These are phyloP conservation scores for Pythium angustatum DNA, from an alignment of 352 stramenopile genomes.

Conservation along the genomic window DNA sequence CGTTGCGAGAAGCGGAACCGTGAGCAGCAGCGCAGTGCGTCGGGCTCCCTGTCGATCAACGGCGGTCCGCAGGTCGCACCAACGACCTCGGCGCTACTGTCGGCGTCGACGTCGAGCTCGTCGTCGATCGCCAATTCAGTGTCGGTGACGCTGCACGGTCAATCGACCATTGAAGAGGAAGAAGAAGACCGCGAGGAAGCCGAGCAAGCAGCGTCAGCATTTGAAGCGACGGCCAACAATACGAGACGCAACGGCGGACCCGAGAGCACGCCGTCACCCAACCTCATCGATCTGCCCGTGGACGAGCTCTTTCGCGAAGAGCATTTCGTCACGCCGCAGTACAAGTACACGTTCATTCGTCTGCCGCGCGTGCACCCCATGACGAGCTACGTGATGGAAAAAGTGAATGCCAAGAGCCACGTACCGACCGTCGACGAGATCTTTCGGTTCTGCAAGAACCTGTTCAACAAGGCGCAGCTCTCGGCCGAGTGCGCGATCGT, in stretches of 20 bases:
- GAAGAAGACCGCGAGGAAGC: conserved; percentile 8
- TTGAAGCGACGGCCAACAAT: conserved; percentile 12
- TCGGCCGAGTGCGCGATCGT: conserved; percentile 99
- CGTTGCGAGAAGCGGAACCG: conserved; percentile 81
- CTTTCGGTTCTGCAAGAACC: conserved; percentile 90
- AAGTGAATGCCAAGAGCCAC: conserved; percentile 78
- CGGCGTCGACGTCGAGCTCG: not conserved
- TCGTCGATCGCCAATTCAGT: not conserved
- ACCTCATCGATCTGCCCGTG: conserved; percentile 68
- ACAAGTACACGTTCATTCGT: conserved; percentile 86
- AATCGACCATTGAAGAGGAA: conserved; percentile 14
- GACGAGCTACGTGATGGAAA: conserved; percentile 83
- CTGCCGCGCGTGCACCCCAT: conserved; percentile 71
- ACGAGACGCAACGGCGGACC: conserved; percentile 7
- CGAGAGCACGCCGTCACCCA: conserved; percentile 50
- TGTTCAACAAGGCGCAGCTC: conserved; percentile 97
- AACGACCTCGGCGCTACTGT: not conserved
- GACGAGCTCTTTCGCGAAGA: conserved; percentile 88
- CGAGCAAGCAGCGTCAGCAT: not conserved
- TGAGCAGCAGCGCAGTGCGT: conserved; percentile 51
- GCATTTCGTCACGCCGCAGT: conserved; percentile 88
- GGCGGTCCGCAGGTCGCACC: conserved; percentile 3
- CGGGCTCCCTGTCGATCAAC: conserved; percentile 2
- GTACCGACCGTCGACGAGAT: conserved; percentile 92
- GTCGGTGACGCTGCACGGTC: conserved; percentile 9